phyloP scores from a whole-genome alignment of 176 grass and related monocot species.

The Phyllostachys edulis region DNA sequence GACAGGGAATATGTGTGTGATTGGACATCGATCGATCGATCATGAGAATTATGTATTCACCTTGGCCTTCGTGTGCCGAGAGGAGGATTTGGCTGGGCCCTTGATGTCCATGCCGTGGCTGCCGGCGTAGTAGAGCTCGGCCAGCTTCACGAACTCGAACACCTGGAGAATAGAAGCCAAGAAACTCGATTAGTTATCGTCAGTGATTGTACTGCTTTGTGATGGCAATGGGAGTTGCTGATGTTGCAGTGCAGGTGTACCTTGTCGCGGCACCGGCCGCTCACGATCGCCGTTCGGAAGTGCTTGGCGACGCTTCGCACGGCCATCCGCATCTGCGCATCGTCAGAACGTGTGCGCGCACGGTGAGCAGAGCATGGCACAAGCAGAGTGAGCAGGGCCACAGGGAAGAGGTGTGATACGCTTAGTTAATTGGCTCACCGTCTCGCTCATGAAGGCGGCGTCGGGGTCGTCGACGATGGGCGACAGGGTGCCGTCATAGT shows the following conservation, averaged over 20 bases:
- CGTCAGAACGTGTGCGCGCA: not conserved
- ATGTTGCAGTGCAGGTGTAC: conserved; percentile 15
- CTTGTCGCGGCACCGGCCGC: conserved; percentile 86
- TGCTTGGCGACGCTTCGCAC: conserved; percentile 71
- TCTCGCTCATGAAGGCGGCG: conserved; percentile 93
- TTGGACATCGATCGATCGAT: not conserved
- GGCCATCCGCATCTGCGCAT: conserved; percentile 70
- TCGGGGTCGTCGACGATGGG: conserved; percentile 97
- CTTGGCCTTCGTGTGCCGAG: conserved; percentile 58
- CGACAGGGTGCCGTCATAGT: conserved; percentile 96
- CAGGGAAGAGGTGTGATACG: not conserved
- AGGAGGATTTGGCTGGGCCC: conserved; percentile 48
- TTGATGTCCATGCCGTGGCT: conserved; percentile 98
- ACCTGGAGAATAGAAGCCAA: conserved; percentile 31
- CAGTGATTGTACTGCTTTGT: not conserved
- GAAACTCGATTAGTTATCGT: not conserved
- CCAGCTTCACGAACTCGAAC: conserved; percentile 70
- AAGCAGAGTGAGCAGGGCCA: not conserved
- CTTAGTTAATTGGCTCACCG: conserved; percentile 33
- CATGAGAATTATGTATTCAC: conserved; percentile 12
- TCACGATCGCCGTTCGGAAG: conserved; percentile 89
- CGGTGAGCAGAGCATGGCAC: not conserved
- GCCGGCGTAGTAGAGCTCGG: conserved; percentile 87
- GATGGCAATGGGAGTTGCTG: conserved; percentile 11
- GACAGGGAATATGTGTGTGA: not conserved